Percentiles rank a stretch among this genome's conserved stretches.
These are phyloP conservation scores for Leishmania tarentolae DNA, from an alignment of 208 protist genomes.

Conservation along the genomic window DNA sequence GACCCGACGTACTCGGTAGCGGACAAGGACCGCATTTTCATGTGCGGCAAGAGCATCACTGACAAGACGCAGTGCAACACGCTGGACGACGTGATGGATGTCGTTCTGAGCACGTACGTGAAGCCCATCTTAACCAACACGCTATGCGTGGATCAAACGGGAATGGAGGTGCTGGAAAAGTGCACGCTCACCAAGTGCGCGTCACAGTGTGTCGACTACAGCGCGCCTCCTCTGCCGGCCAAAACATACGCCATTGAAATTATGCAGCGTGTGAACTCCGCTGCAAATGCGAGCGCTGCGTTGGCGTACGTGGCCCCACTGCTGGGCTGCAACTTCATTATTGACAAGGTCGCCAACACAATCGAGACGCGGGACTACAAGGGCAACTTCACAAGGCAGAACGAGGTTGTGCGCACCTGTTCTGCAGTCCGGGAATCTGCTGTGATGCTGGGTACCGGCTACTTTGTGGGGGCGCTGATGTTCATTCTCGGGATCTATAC, in stretches of 20 bases:
- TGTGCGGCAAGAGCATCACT: constrained; percentile 48
- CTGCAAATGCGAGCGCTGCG: constrained; percentile 60
- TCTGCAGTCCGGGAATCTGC: constrained; percentile 42
- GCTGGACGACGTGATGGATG: constrained; percentile 40
- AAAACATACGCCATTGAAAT: constrained; percentile 35
- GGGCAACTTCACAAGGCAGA: constrained; percentile 10
- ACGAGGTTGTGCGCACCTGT: constrained; percentile 28
- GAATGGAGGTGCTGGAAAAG: constrained; percentile 43
- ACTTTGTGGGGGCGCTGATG: constrained; percentile 79
- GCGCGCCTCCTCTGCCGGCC: constrained; percentile 15
- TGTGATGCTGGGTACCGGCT: constrained; percentile 64
- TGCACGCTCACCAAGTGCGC: constrained; percentile 57
- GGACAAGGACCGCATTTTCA: constrained; percentile 35
- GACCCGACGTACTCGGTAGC: constrained; percentile 8
- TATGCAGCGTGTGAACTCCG: constrained; percentile 30
- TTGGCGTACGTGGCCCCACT: constrained; percentile 64
- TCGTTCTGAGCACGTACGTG: constrained; percentile 38
- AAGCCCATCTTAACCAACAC: constrained; percentile 54
- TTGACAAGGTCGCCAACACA: constrained; percentile 57
- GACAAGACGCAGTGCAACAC: constrained; percentile 28
- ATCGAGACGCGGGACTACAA: constrained; percentile 41
- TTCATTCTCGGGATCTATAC: constrained; percentile 75
- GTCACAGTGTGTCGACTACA: constrained; percentile 45
- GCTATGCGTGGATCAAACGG: constrained; percentile 47
- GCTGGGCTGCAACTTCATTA: constrained; percentile 79